A percentile compares a stretch with the other conserved stretches of the same genome.
These are phyloP conservation scores for Lasiosphaeriaceae sp. DNA, from an alignment of 495 filamentous ascomycete genomes.

Conservation along the genomic window DNA sequence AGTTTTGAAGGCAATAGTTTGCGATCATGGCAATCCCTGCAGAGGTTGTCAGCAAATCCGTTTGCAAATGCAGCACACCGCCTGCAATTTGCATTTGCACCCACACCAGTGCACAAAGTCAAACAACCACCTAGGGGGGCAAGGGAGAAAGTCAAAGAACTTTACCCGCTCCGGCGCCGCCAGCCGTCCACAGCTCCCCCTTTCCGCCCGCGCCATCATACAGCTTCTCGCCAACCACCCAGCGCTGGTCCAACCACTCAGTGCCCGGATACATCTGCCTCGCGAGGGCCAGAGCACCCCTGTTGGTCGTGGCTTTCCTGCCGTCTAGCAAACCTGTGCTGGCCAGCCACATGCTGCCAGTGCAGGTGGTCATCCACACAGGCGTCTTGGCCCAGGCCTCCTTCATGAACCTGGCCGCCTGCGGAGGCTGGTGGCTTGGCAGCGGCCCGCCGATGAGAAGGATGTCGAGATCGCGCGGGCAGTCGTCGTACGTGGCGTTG, in stretches of 20 bases:
- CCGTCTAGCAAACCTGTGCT: slow-evolving; percentile 17
- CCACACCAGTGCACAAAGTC: no score
- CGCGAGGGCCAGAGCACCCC: slow-evolving; percentile 9
- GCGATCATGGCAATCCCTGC: slow-evolving; percentile 25
- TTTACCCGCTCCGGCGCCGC: slow-evolving; percentile 20
- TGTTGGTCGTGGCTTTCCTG: slow-evolving; percentile 16
- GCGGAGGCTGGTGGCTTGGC: slow-evolving; percentile 13
- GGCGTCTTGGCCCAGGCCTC: slow-evolving; percentile 21
- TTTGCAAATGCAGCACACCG: no score
- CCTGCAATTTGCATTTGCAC: no score
- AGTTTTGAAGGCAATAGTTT: slow-evolving; percentile 20
- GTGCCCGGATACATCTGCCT: slow-evolving; percentile 9
- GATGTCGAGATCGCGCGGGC: slow-evolving; percentile 23
- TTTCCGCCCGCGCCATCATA: slow-evolving; percentile 11
- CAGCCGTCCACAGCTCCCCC: slow-evolving; percentile 25
- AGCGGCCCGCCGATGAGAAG: slow-evolving; percentile 21
- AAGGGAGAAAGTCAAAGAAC: background rate
- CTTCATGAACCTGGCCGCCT: slow-evolving; percentile 18
- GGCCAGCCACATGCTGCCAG: slow-evolving; percentile 22
- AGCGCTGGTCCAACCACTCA: slow-evolving; percentile 20
- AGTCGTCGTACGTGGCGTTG: slow-evolving; percentile 20
- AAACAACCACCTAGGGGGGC: no score
- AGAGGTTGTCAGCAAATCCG: background rate
- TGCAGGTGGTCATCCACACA: slow-evolving; percentile 24
- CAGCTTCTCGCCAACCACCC: slow-evolving; percentile 23